Conservation (phyloP, 2,329 filamentous ascomycete species). For the Cladophialophora carrionii region DNA sequence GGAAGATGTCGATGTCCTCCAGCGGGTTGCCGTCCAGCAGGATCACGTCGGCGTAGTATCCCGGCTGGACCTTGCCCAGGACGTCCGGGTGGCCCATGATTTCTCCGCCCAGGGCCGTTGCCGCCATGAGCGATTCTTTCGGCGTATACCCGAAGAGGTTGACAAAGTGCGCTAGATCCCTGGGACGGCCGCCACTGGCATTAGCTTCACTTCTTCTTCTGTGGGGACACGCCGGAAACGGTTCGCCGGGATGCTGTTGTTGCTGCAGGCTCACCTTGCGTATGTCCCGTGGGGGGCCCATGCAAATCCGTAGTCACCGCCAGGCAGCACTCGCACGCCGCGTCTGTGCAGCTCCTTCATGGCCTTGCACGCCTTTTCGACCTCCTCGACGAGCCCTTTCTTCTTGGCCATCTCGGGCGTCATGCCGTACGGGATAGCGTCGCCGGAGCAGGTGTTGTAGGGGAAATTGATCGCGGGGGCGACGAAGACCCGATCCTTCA, state of each 20-base stretch:
- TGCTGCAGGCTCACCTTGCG: slow-evolving; percentile 11
- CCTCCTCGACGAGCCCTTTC: slow-evolving; percentile 16
- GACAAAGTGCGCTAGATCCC: slow-evolving; percentile 18
- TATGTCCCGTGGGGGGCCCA: slow-evolving; percentile 20
- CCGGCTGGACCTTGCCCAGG: slow-evolving; percentile 21
- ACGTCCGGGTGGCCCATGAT: slow-evolving; percentile 22
- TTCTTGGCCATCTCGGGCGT: slow-evolving; percentile 21
- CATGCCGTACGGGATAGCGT: slow-evolving; percentile 18
- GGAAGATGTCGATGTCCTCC: slow-evolving; percentile 17
- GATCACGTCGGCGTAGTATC: slow-evolving; percentile 22
- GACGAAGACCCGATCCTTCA: slow-evolving; percentile 15
- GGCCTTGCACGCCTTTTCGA: slow-evolving; percentile 16
- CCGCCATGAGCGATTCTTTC: slow-evolving; percentile 12
- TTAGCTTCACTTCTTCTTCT: not conserved
- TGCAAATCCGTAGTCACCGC: slow-evolving; percentile 18
- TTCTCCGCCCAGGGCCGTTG: slow-evolving; percentile 17
- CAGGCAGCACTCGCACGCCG: slow-evolving; percentile 19
- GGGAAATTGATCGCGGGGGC: slow-evolving; percentile 18
- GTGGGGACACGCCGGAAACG: no score
- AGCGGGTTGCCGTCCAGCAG: slow-evolving; percentile 18
- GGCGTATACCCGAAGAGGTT: slow-evolving; percentile 22
- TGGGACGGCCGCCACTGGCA: not conserved
- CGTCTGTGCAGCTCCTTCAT: slow-evolving; percentile 17
- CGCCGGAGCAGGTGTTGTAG: slow-evolving; percentile 16
- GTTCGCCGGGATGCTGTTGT: no score